Percentiles rank a stretch among this genome's conserved stretches.
These are phyloP conservation scores for Parmales sp. DNA, from an alignment of 108 stramenopile genomes.

Conservation along the genomic window DNA sequence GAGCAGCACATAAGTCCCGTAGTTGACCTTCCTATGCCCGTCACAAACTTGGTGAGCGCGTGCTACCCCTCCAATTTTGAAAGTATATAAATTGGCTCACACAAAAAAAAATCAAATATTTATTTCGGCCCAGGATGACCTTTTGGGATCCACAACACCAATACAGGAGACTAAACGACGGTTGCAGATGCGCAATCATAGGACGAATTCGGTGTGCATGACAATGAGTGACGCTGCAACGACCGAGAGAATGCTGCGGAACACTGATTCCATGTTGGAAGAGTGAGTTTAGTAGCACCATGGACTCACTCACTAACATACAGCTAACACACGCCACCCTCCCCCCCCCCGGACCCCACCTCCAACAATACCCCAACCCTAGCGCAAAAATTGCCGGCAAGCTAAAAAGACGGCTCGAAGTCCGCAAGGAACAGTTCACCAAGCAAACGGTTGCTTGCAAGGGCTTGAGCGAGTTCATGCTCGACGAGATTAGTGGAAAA, in stretches of 20 bases:
- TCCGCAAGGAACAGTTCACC: slow-evolving; percentile 17
- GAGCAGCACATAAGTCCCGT: too few species aligned
- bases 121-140: too few species aligned
- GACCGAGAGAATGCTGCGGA: slow-evolving; percentile 25
- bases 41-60: too few species aligned
- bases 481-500: slow-evolving; percentile 22
- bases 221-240: slow-evolving; percentile 12
- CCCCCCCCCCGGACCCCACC: background rate
- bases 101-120: too few species aligned
- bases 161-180: too few species aligned
- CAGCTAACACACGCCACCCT: background rate
- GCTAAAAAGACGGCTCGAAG: slow-evolving; percentile 23
- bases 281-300: slow-evolving; percentile 5
- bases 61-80: too few species aligned
- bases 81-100: too few species aligned
- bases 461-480: slow-evolving; percentile 29
- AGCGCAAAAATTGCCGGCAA: too few species aligned
- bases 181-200: too few species aligned
- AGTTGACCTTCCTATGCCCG: too few species aligned
- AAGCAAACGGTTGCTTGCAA: slow-evolving; percentile 19
- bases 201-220: background rate
- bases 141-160: too few species aligned
- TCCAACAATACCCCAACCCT: background rate
- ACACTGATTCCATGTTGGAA: slow-evolving; percentile 39
- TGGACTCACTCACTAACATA: background rate